Evolutionary conservation across 306 rosid genomes (phyloP), one percentile per base, ranked within the genome.

Genomic region (Rubus parviflorus): DNA sequence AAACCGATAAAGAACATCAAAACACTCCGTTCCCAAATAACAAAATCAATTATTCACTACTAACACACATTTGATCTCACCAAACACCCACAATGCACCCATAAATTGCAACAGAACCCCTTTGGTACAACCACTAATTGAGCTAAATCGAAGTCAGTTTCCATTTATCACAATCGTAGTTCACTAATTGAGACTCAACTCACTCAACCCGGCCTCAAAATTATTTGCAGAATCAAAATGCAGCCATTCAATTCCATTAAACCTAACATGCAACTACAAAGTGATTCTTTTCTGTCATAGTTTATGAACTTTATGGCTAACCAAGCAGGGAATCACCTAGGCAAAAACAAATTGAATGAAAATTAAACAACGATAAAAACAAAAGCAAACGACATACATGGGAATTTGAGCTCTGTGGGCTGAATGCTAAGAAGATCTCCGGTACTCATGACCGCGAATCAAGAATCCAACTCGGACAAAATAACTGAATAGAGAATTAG

Each of bases 361-460:
- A 74, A 20, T 54, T 13, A 2, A 6, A 42, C 17, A 41, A 56
- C 47, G n/a, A 67, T 22, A 41, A 40, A 20, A 42, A 20, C 4
- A 6, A 67, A 40, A 70, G 61, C 41, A 35, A 53, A 12, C 25
- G 37, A 20, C 84, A 56, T 72, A 86, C 87, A 69, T 73, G 72
- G 82, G 84, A 84, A 81, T 81, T 81, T 83, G 85, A 86, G 89
- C 79, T 86, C 87, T 41, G 81, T 23, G 10, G 89, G 89, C 43
- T 83, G 89, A 72, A 83, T 77, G 73, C 58, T 63, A 52, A 86
- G 83, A 58, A 79, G 74, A 68, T 84, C 81, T 41, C 90, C 82
- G 22, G 84, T 47, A 76, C 81, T 76, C 90, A 86, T 86, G 63
- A 11, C 73, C 10, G 47, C 80, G 49, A 75, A 66, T 42, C 51